These are phyloP conservation scores for Bacidia rubella DNA, from an alignment of 495 filamentous ascomycete species.

Conservation along the genomic window DNA sequence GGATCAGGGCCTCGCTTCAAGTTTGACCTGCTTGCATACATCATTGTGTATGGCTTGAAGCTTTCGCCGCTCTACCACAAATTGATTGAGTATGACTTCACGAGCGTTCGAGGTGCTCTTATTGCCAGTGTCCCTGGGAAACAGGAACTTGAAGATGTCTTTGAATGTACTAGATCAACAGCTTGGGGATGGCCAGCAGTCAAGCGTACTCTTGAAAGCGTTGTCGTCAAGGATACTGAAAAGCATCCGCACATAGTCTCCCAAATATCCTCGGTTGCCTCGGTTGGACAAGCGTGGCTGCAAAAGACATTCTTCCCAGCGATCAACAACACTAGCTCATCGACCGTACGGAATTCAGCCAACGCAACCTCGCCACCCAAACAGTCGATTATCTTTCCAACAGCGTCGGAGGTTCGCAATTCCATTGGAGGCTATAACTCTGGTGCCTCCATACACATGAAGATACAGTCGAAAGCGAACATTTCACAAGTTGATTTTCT, in stretches of 20 bases:
- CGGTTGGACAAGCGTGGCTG: conserved; percentile 71
- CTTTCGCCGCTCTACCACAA: conserved; percentile 39
- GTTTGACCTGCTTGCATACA: conserved; percentile 57
- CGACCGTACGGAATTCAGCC: background rate
- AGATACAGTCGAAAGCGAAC: conserved; percentile 52
- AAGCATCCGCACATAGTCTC: conserved; percentile 46
- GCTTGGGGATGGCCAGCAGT: conserved; percentile 66
- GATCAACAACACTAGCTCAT: conserved; percentile 28
- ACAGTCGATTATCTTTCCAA: conserved; percentile 64
- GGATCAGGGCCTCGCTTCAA: conserved; percentile 65
- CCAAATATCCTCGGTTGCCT: conserved; percentile 76
- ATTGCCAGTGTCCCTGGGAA: conserved; percentile 64
- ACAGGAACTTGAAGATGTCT: conserved; percentile 29
- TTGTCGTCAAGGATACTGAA: conserved; percentile 28
- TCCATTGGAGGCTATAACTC: conserved; percentile 68
- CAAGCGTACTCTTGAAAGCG: conserved; percentile 39
- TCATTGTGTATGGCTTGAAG: conserved; percentile 51
- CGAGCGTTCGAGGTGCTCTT: conserved; percentile 52
- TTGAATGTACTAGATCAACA: conserved; percentile 22
- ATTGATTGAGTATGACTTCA: conserved; percentile 56
- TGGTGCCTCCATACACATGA: conserved; percentile 73
- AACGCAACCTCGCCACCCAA: conserved; percentile 4
- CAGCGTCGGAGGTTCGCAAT: conserved; percentile 59
- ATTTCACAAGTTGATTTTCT: conserved; percentile 64
- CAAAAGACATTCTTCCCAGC: conserved; percentile 49